Conservation (phyloP, 2,329 filamentous ascomycete species). For the Volutella citrinella region DNA sequence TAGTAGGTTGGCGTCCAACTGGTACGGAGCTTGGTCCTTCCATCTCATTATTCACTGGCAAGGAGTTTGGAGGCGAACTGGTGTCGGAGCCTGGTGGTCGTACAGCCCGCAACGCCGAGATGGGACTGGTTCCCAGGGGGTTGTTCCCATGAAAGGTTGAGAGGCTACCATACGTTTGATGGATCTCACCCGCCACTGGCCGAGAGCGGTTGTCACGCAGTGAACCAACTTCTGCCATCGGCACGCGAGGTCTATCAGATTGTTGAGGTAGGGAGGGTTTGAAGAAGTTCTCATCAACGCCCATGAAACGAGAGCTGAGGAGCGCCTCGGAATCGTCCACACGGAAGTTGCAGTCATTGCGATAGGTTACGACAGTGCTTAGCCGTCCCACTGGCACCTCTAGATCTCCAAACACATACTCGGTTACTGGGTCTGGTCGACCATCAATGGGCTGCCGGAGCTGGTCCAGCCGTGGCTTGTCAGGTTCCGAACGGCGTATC, state of each 20-base stretch:
- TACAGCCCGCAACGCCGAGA: constrained; percentile 75
- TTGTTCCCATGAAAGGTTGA: constrained; percentile 86
- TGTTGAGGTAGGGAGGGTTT: constrained; percentile 69
- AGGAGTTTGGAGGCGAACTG: constrained; percentile 55
- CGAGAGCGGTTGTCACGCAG: constrained; percentile 61
- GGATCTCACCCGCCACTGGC: constrained; percentile 53
- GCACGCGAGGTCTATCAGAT: constrained; percentile 32
- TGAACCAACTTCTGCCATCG: constrained; percentile 65
- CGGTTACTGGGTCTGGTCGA: constrained; percentile 52
- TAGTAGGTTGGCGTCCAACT: constrained; percentile 34
- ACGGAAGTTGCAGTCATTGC: constrained; percentile 84
- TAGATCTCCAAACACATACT: constrained; percentile 77
- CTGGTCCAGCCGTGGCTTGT: constrained; percentile 59
- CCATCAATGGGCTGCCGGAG: constrained; percentile 46
- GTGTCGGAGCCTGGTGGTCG: constrained; percentile 59
- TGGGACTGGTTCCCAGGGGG: constrained; percentile 75
- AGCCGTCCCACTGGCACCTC: constrained; percentile 85
- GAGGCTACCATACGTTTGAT: constrained; percentile 83
- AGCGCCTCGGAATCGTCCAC: constrained; percentile 89
- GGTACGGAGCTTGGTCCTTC: constrained; percentile 52
- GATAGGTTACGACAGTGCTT: constrained; percentile 77
- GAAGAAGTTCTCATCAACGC: constrained; percentile 83
- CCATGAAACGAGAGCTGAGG: constrained; percentile 90
- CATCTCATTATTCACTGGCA: constrained; percentile 43
- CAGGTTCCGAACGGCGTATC: constrained; percentile 61